Evolutionary conservation across 1,284 basidiomycete species (phyloP).

Genomic region (Tetrapyrgos nigripes): DNA sequence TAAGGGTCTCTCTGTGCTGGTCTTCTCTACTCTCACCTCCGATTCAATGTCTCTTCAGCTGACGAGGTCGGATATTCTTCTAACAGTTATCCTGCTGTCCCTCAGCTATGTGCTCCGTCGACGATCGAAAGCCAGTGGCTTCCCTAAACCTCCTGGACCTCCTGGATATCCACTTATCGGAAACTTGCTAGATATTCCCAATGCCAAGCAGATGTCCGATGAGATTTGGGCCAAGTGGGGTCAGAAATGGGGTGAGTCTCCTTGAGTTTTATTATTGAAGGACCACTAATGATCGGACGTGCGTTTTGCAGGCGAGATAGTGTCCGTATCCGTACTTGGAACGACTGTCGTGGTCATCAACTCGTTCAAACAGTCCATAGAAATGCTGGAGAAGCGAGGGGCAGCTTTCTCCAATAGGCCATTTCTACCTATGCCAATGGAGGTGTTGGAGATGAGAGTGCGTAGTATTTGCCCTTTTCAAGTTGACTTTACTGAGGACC

Average conservation of each 20-base stretch:
- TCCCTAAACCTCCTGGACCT: constrained; percentile 29
- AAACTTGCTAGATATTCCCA: constrained; percentile 32
- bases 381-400: constrained; percentile 40
- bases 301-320: constrained; percentile 6
- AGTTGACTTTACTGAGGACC: no score
- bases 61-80: no score
- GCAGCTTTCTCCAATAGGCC: constrained; percentile 41
- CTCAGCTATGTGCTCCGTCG: no score
- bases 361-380: constrained; percentile 35
- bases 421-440: constrained; percentile 18
- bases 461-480: constrained; percentile 26
- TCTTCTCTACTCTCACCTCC: no score
- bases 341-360: constrained; percentile 30
- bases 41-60: no score
- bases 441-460: constrained; percentile 17
- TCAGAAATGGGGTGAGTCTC: constrained; percentile 27
- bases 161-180: constrained; percentile 29
- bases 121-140: no score
- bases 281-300: no score
- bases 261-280: not conserved
- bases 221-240: constrained; percentile 28
- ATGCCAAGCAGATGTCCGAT: constrained; percentile 20
- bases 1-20: no score
- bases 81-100: no score
- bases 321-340: constrained; percentile 2